Percentiles rank a stretch among this genome's conserved stretches.
Conservation (phyloP, 2,329 filamentous ascomycete genomes). For the Cladosporium colombiae region DNA sequence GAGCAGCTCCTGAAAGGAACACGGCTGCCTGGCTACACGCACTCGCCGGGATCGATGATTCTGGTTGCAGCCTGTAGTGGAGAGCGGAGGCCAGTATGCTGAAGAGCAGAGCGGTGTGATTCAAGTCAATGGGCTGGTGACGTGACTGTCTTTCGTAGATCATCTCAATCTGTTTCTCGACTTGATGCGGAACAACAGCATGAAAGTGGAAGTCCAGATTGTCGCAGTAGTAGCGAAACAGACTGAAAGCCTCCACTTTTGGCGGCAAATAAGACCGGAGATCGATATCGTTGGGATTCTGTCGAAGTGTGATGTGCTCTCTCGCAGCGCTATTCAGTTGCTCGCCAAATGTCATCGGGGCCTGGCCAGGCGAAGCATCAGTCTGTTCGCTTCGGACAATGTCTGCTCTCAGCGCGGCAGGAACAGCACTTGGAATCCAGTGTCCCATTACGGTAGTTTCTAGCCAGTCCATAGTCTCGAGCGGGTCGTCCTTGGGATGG, state of each 20-base stretch:
- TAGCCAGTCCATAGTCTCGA: slow-evolving; percentile 6
- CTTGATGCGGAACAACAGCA: not conserved
- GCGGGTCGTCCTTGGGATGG: not conserved
- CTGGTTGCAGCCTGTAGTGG: not conserved
- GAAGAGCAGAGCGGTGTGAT: not conserved
- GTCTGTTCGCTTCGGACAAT: not conserved
- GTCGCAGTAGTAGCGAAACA: slow-evolving; percentile 10
- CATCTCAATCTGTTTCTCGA: not conserved
- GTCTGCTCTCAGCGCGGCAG: not conserved
- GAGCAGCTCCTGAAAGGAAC: not conserved
- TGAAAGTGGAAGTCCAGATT: slow-evolving; percentile 8
- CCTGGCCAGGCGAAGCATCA: not conserved
- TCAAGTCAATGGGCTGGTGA: not conserved
- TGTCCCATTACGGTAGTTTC: slow-evolving; percentile 13
- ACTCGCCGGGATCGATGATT: not conserved
- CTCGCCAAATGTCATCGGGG: not conserved
- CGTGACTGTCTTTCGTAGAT: not conserved
- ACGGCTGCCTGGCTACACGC: not conserved
- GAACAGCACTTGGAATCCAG: slow-evolving; percentile 11
- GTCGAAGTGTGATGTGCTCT: not conserved
- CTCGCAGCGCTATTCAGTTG: not conserved
- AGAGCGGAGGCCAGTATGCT: slow-evolving; percentile 3
- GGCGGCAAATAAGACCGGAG: slow-evolving; percentile 1
- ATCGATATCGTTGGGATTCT: not conserved
- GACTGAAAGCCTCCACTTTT: not conserved